Conservation (phyloP, 768 basidiomycete genomes). For the Myochromella boudieri region DNA sequence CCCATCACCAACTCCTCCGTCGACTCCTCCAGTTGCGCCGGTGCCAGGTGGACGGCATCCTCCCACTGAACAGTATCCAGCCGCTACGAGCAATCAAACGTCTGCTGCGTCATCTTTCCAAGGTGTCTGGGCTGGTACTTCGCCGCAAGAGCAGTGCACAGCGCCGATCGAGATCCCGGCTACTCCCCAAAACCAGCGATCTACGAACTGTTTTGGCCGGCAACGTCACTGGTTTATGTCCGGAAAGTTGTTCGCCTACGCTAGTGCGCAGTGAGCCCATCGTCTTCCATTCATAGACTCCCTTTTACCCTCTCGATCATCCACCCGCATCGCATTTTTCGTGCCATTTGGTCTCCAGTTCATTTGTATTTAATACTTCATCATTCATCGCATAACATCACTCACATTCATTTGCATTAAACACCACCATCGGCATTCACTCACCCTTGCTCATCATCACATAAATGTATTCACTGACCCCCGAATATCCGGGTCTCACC, state of each 20-base stretch:
- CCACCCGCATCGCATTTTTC: conserved; percentile 1
- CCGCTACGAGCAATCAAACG: conserved; percentile 38
- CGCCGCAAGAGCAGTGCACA: conserved; percentile 21
- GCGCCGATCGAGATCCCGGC: conserved; percentile 22
- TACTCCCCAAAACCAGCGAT: conserved; percentile 26
- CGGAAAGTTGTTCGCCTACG: conserved; percentile 47
- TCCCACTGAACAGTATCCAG: conserved; percentile 28
- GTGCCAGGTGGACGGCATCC: conserved; percentile 25
- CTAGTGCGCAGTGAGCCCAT: conserved; percentile 29
- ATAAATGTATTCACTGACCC: not conserved
- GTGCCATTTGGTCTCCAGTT: not conserved
- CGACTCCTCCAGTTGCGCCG: conserved; percentile 30
- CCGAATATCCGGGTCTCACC: not conserved
- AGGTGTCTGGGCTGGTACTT: conserved; percentile 29
- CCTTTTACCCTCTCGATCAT: conserved; percentile 6
- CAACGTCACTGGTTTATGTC: conserved; percentile 56
- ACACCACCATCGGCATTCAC: not conserved
- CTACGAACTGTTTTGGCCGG: conserved; percentile 31
- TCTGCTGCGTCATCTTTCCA: conserved; percentile 33
- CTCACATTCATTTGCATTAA: not conserved
- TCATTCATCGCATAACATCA: not conserved
- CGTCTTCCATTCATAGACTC: conserved; percentile 1
- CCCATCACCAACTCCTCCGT: conserved; percentile 41
- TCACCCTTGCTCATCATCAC: not conserved
- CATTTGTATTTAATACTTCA: not conserved